Conservation (phyloP, 352 stramenopile species). For the Pilasporangium apinafurcum region DNA sequence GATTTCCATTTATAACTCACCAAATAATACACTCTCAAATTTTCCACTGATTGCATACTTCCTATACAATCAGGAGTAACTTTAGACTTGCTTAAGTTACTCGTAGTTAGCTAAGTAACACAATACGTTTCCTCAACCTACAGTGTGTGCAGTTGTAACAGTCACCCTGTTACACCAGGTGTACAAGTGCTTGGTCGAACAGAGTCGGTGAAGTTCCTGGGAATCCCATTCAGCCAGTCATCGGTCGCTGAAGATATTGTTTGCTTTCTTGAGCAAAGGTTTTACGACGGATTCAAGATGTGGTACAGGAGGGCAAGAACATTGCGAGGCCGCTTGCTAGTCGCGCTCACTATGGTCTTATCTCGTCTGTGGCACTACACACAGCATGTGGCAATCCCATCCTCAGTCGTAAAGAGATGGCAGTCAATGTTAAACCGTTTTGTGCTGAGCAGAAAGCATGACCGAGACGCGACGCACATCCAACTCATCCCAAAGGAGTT, state of each 20-base stretch:
- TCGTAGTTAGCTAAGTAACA: too few species aligned
- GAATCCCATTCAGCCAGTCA: constrained; percentile 7
- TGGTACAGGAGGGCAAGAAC: constrained; percentile 7
- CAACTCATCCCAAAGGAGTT: constrained; percentile 6
- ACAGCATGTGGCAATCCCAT: background rate
- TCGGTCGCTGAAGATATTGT: constrained; percentile 6
- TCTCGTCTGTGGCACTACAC: constrained; percentile 7
- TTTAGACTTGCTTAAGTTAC: too few species aligned
- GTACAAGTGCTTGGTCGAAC: constrained; percentile 3
- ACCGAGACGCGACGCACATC: constrained; percentile 2
- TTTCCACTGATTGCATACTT: too few species aligned
- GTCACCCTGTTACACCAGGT: too few species aligned
- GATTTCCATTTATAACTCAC: too few species aligned
- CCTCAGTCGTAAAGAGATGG: background rate
- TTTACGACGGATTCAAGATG: constrained; percentile 8
- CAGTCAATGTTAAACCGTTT: constrained; percentile 8
- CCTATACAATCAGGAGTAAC: too few species aligned
- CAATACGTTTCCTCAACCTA: too few species aligned
- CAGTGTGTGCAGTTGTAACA: too few species aligned
- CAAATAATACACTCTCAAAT: too few species aligned
- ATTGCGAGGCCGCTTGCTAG: constrained; percentile 1
- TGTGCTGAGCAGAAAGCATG: constrained; percentile 8
- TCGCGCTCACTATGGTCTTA: constrained; percentile 3
- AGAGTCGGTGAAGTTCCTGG: constrained; percentile 8
- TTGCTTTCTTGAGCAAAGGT: constrained; percentile 7